phyloP scores from a whole-genome alignment of 495 filamentous ascomycete species.

The Penicillium riverlandense region DNA sequence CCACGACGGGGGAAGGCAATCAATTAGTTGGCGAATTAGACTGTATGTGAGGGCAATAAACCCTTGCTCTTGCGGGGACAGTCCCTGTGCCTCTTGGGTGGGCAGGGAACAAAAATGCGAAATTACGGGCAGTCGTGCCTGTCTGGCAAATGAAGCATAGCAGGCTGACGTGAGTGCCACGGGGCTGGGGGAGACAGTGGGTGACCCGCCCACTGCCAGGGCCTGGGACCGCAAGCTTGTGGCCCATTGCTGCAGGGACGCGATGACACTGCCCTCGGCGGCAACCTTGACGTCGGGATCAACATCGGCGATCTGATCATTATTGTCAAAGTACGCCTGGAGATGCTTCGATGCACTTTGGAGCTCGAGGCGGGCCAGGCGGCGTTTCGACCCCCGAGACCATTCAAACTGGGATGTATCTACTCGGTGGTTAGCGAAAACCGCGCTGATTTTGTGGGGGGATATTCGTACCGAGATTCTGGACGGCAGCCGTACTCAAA shows the following conservation, averaged over 20 bases:
- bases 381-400: slow-evolving; percentile 28
- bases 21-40: slow-evolving; percentile 42
- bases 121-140: slow-evolving; percentile 31
- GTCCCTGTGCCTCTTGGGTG: slow-evolving; percentile 11
- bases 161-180: slow-evolving; percentile 33
- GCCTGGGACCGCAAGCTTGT: slow-evolving; percentile 30
- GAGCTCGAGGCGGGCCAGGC: slow-evolving; percentile 32
- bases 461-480: slow-evolving; percentile 25
- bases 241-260: slow-evolving; percentile 32
- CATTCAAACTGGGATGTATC: slow-evolving; percentile 25
- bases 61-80: slow-evolving; percentile 25
- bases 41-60: slow-evolving; percentile 40
- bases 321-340: slow-evolving; percentile 34
- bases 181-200: slow-evolving; percentile 18
- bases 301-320: slow-evolving; percentile 29
- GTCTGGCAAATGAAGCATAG: slow-evolving; percentile 27
- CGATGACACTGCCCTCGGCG: slow-evolving; percentile 26
- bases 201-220: slow-evolving; percentile 31
- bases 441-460: too few relatives aligned
- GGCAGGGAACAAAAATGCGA: slow-evolving; percentile 38
- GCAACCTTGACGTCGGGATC: slow-evolving; percentile 24
- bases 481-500: slow-evolving; percentile 26
- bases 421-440: slow-evolving; percentile 3
- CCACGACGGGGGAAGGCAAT: slow-evolving; percentile 33
- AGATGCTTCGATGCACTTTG: slow-evolving; percentile 37